These are phyloP conservation scores for Pleurotus tuber-regium DNA, from an alignment of 768 basidiomycete species.

Conservation along the genomic window DNA sequence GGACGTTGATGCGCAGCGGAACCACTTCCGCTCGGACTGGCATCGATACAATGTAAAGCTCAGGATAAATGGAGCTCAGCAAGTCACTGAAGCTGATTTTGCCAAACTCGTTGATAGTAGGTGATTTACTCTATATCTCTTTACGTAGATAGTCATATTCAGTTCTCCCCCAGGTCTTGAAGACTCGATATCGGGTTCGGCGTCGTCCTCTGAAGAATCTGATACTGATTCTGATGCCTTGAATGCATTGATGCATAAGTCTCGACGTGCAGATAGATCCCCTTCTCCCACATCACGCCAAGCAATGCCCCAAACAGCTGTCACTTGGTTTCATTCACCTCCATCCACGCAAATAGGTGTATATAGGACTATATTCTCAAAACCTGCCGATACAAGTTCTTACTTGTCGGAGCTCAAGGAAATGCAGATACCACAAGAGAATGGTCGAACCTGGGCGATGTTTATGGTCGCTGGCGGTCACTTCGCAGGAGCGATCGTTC, in stretches of 20 bases:
- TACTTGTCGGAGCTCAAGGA: slow-evolving; percentile 61
- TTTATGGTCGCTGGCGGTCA: slow-evolving; percentile 98
- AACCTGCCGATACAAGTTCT: slow-evolving; percentile 35
- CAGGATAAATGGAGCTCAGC: slow-evolving; percentile 57
- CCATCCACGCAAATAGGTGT: slow-evolving; percentile 88
- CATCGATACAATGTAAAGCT: slow-evolving; percentile 96
- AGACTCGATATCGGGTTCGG: slow-evolving; percentile 92
- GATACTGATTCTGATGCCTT: slow-evolving; percentile 65
- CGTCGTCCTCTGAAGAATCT: slow-evolving; percentile 61
- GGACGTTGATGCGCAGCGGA: slow-evolving; percentile 78
- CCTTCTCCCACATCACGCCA: slow-evolving; percentile 39
- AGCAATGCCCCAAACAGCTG: slow-evolving; percentile 50
- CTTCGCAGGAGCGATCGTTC: slow-evolving; percentile 89
- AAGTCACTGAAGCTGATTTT: slow-evolving; percentile 72
- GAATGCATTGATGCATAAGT: slow-evolving; percentile 61
- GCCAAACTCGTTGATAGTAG: slow-evolving; percentile 78
- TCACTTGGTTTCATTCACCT: slow-evolving; percentile 90
- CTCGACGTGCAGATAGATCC: slow-evolving; percentile 45
- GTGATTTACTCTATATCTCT: slow-evolving; percentile 15
- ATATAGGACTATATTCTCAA: slow-evolving; percentile 74
- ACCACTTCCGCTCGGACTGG: slow-evolving; percentile 94
- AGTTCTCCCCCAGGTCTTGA: slow-evolving; percentile 52
- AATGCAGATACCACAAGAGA: slow-evolving; percentile 52
- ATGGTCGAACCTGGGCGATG: slow-evolving; percentile 84
- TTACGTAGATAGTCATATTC: background rate